A percentile compares a stretch with the other conserved stretches of the same genome.
These are phyloP conservation scores for Citrus medica DNA, from an alignment of 345 rosid genomes.

Conservation along the genomic window DNA sequence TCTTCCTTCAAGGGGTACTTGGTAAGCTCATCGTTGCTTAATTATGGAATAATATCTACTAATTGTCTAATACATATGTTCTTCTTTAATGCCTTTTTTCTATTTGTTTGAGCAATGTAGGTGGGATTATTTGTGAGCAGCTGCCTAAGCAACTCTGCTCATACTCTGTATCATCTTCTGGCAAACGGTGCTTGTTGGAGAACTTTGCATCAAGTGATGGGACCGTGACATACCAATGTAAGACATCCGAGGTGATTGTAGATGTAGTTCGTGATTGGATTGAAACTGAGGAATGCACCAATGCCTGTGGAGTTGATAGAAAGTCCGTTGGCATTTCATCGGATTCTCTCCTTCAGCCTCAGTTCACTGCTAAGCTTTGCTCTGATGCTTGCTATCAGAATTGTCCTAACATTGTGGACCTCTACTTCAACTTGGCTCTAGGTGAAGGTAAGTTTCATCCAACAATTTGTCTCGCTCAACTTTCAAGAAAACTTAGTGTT, in stretches of 20 bases:
- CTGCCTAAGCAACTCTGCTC: constrained; percentile 22
- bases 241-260: constrained; percentile 26
- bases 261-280: constrained; percentile 15
- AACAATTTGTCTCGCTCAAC: background rate
- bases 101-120: background rate
- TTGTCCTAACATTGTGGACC: constrained; percentile 33
- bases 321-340: constrained; percentile 29
- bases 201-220: constrained; percentile 6
- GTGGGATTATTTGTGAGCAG: constrained; percentile 34
- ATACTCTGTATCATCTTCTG: constrained; percentile 24
- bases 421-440: constrained; percentile 31
- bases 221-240: constrained; percentile 21
- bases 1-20: constrained; percentile 26
- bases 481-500: background rate
- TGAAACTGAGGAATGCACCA: constrained; percentile 26
- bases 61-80: background rate
- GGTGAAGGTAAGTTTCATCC: constrained; percentile 27
- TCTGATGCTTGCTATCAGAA: constrained; percentile 17
- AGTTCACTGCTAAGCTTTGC: constrained; percentile 31
- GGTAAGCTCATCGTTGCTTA: constrained; percentile 8
- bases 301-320: constrained; percentile 25
- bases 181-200: constrained; percentile 37
- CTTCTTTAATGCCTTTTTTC: background rate
- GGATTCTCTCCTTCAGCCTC: constrained; percentile 25
- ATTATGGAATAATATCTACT: background rate